A percentile compares a stretch with the other conserved stretches of the same genome.
Evolutionary conservation across 257 asterid genomes (phyloP).

Genomic region (Solanum paucissectum): DNA sequence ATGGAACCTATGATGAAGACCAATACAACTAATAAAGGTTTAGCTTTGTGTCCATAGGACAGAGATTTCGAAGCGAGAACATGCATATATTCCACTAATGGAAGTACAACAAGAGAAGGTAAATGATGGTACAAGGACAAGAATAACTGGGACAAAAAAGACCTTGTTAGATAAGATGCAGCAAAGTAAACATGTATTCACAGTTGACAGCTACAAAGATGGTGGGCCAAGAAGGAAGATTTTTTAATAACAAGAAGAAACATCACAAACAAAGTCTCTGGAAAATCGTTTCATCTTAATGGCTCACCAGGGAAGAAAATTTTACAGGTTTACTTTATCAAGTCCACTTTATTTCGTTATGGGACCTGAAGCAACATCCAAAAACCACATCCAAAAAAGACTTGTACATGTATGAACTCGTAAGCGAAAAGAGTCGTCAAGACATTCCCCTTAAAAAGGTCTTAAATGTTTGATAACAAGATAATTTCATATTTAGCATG

Average conservation of each 20-base stretch:
- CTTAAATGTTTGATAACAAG: not conserved
- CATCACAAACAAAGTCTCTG: not conserved
- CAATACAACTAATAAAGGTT: not conserved
- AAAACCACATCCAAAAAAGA: not conserved
- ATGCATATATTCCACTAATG: not conserved
- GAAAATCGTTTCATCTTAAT: not conserved
- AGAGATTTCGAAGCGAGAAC: not conserved
- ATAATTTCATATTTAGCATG: not conserved
- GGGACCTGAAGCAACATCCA: not conserved
- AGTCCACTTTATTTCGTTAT: not conserved
- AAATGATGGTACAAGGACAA: not conserved
- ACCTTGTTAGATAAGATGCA: not conserved
- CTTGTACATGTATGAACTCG: not conserved
- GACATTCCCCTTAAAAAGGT: not conserved
- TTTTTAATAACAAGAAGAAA: not conserved
- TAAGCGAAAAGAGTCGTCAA: not conserved
- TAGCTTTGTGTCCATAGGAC: not conserved
- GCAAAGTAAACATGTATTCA: not conserved
- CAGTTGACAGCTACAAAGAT: not conserved
- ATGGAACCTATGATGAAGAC: not conserved
- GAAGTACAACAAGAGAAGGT: not conserved
- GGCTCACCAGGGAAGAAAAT: not conserved
- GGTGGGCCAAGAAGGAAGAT: not conserved
- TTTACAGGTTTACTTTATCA: not conserved
- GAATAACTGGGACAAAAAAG: not conserved